Conservation (phyloP, 179 eudicot genomes). For the Actinidia polygama region DNA sequence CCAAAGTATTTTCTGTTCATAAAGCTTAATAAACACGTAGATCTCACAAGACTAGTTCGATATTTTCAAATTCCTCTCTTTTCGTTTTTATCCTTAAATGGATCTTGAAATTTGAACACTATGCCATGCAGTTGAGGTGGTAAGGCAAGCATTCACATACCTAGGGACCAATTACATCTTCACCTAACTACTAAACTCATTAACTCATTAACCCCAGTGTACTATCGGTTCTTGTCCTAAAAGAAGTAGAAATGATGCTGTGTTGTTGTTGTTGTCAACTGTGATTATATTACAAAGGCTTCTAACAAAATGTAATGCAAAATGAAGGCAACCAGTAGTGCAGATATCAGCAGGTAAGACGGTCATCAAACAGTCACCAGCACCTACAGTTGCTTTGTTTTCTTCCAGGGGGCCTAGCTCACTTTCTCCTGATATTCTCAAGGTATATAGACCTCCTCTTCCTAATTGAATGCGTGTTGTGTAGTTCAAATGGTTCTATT, state of each 20-base stretch:
- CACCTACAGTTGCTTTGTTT: slow-evolving; percentile 45
- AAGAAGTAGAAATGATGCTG: too few relatives aligned
- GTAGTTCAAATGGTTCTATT: neutral
- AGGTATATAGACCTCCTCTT: slow-evolving; percentile 31
- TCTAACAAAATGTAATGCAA: neutral
- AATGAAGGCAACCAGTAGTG: slow-evolving; percentile 29
- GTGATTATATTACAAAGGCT: neutral
- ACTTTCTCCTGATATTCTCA: slow-evolving; percentile 50
- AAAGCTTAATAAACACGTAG: too few relatives aligned
- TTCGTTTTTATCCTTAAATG: too few relatives aligned
- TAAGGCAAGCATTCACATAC: too few relatives aligned
- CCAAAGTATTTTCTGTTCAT: neutral
- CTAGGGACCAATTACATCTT: too few relatives aligned
- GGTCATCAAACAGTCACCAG: slow-evolving; percentile 36
- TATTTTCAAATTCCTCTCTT: too few relatives aligned
- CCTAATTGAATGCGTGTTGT: neutral
- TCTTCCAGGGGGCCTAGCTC: slow-evolving; percentile 67
- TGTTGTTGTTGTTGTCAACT: neutral
- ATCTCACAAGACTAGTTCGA: too few relatives aligned
- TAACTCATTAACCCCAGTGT: too few relatives aligned
- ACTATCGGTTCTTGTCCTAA: too few relatives aligned
- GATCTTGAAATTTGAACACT: too few relatives aligned
- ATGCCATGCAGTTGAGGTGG: too few relatives aligned
- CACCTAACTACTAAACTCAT: too few relatives aligned
- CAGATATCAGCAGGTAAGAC: slow-evolving; percentile 42